Percentiles rank a stretch among this genome's conserved stretches.
phyloP scores from a whole-genome alignment of 2,329 filamentous ascomycete species.

The Fusarium phyllophilum region DNA sequence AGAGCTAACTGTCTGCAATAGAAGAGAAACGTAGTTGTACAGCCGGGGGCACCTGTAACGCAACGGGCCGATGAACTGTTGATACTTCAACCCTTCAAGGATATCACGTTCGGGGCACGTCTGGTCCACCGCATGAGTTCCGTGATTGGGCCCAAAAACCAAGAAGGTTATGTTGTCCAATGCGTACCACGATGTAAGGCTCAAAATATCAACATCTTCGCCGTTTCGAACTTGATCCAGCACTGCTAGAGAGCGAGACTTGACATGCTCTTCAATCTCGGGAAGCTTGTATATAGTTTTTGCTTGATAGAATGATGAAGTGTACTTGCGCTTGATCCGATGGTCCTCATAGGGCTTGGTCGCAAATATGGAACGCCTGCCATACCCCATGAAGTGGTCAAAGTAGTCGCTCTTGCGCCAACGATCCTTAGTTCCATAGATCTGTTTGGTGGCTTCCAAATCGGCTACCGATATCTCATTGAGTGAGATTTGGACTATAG shows the following conservation, averaged over 20 bases:
- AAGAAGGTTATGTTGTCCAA: background rate
- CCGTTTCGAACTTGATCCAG: background rate
- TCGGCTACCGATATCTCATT: background rate
- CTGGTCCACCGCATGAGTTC: background rate
- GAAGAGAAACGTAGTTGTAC: rapidly evolving
- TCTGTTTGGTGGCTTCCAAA: background rate
- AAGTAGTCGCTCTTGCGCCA: background rate
- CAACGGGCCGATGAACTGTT: background rate
- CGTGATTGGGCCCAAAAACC: background rate
- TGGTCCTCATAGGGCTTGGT: background rate
- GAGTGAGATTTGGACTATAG: background rate
- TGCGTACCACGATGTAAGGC: background rate
- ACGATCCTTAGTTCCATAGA: background rate
- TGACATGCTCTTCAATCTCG: background rate
- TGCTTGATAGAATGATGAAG: background rate
- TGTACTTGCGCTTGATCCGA: background rate
- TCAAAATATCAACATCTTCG: background rate
- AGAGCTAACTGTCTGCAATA: background rate
- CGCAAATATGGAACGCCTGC: background rate
- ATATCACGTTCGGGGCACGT: background rate
- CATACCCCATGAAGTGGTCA: background rate
- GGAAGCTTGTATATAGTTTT: background rate
- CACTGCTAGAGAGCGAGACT: background rate
- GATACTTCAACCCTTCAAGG: background rate
- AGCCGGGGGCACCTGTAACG: background rate